phyloP scores from a whole-genome alignment of 768 basidiomycete species.

The Russula vinacea region DNA sequence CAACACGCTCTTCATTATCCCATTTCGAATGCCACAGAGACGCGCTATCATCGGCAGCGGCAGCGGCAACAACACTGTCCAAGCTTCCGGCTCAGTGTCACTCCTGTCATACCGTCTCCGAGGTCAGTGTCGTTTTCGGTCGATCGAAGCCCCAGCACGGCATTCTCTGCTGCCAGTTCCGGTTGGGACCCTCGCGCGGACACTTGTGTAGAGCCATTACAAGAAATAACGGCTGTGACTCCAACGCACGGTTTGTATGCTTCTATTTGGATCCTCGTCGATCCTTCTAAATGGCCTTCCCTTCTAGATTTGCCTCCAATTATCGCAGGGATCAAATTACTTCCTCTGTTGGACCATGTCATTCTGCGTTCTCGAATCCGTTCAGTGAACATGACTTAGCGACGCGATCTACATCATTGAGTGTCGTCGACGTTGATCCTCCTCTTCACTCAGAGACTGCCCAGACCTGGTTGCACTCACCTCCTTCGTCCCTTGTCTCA shows the following conservation, averaged over 20 bases:
- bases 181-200: neutral
- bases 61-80: constrained; percentile 12
- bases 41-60: constrained; percentile 8
- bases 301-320: constrained; percentile 22
- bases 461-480: too few relatives aligned
- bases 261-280: constrained; percentile 10
- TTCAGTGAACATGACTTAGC: too few relatives aligned
- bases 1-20: constrained; percentile 4
- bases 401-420: too few relatives aligned
- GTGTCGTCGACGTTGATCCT: too few relatives aligned
- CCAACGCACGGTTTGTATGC: constrained; percentile 10
- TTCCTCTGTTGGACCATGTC: too few relatives aligned
- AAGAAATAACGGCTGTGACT: constrained; percentile 10
- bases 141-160: constrained; percentile 19
- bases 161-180: constrained; percentile 23
- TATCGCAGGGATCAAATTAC: constrained; percentile 4
- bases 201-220: constrained; percentile 3
- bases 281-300: constrained; percentile 18
- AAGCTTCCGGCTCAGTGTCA: constrained; percentile 9
- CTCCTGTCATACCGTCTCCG: constrained; percentile 16
- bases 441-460: too few relatives aligned
- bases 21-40: neutral
- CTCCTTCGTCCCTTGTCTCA: too few relatives aligned
- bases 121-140: constrained; percentile 13
- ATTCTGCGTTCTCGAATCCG: too few relatives aligned